Percentiles rank a stretch among this genome's conserved stretches.
phyloP scores from a whole-genome alignment of 1,284 basidiomycete species.

The Sporisorium sorghi region DNA sequence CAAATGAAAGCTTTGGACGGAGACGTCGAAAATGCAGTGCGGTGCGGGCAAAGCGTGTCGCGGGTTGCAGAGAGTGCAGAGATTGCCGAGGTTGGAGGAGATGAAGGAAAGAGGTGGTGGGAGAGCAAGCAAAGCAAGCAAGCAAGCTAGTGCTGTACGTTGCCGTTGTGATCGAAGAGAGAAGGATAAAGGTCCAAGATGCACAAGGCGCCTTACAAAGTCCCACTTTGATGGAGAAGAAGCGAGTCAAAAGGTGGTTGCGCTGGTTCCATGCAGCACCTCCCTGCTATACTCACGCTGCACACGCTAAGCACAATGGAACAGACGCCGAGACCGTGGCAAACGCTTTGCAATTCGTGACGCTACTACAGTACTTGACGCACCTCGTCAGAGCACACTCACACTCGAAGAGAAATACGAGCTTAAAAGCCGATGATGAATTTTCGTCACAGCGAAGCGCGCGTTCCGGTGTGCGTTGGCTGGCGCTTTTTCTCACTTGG shows the following conservation, averaged over 20 bases:
- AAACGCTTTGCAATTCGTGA: neutral
- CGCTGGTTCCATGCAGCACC: constrained; percentile 2
- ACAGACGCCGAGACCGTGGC: constrained; percentile 12
- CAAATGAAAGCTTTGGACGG: neutral
- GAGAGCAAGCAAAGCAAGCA: constrained; percentile 1
- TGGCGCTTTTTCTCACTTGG: too few relatives aligned
- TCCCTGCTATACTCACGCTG: neutral
- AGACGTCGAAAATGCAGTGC: too few relatives aligned
- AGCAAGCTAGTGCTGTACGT: too few relatives aligned
- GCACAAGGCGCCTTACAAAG: neutral
- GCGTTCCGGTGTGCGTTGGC: too few relatives aligned
- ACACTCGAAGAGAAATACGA: neutral
- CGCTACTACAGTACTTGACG: neutral
- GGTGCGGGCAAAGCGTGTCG: too few relatives aligned
- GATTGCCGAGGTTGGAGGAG: neutral
- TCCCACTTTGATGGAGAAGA: neutral
- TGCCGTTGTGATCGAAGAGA: neutral
- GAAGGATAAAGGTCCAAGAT: neutral
- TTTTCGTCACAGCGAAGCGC: constrained; percentile 1
- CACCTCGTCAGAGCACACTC: too few relatives aligned
- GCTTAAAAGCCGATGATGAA: neutral
- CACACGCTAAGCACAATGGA: neutral
- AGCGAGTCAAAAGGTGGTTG: neutral
- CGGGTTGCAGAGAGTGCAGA: too few relatives aligned
- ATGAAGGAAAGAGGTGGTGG: constrained; percentile 4